These are phyloP conservation scores for Reticulascus tulasneorum DNA, from an alignment of 2,329 filamentous ascomycete species.

Conservation along the genomic window DNA sequence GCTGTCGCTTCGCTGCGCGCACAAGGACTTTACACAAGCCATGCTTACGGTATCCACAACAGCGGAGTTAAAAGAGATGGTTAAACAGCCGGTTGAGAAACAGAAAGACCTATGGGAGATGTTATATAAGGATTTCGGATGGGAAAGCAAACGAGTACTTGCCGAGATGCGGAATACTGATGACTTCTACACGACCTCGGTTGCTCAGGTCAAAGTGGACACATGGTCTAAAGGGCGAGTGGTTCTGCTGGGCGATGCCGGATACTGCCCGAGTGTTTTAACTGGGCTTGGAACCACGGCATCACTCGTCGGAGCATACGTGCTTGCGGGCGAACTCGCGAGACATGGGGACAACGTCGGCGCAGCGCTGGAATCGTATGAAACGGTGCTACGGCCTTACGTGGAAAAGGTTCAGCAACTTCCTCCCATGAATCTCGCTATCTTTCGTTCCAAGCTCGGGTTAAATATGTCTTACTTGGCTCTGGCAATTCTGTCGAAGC, in stretches of 20 bases:
- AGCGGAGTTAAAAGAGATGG: constrained; percentile 1
- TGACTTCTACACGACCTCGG: constrained; percentile 42
- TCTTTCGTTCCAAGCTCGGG: no score
- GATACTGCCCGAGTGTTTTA: constrained; percentile 39
- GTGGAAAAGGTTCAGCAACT: constrained; percentile 35
- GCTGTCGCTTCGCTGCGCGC: no score
- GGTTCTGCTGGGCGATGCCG: constrained; percentile 51
- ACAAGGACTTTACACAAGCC: no score
- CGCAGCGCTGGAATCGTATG: constrained; percentile 38
- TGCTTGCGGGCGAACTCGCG: constrained; percentile 51
- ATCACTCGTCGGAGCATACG: constrained; percentile 47
- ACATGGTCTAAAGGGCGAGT: constrained; percentile 42
- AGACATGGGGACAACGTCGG: constrained; percentile 17
- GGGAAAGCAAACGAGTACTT: constrained; percentile 39
- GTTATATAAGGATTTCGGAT: constrained; percentile 28
- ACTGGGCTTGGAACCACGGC: constrained; percentile 49
- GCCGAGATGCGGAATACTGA: constrained; percentile 32
- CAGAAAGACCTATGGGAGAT: constrained; percentile 28
- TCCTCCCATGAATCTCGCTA: constrained; percentile 5
- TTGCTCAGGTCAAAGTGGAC: constrained; percentile 41
- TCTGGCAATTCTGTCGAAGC: constrained; percentile 5
- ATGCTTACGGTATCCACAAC: no score
- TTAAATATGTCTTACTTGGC: constrained; percentile 1
- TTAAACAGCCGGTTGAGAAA: constrained; percentile 13
- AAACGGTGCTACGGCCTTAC: constrained; percentile 38